Evolutionary conservation across 441 rosid species (phyloP).

Genomic region (Populus hybrid): DNA sequence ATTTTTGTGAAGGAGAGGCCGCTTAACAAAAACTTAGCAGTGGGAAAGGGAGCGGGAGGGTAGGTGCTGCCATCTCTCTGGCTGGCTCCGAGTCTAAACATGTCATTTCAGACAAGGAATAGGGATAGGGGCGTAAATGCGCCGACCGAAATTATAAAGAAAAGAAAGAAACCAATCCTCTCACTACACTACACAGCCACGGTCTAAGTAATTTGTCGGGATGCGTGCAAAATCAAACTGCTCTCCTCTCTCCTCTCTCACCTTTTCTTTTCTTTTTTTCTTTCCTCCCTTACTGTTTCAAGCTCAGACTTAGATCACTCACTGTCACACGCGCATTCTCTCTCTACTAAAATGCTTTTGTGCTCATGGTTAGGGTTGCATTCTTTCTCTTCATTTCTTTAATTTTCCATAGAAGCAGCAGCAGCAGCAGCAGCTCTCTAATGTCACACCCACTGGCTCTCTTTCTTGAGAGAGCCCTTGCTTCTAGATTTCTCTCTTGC

Average conservation of each 20-base stretch:
- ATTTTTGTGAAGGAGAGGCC: too few relatives aligned
- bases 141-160: slow-evolving; percentile 25
- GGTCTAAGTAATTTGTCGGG: slow-evolving; percentile 57
- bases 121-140: slow-evolving; percentile 53
- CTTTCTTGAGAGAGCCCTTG: slow-evolving; percentile 32
- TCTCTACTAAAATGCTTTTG: slow-evolving; percentile 6
- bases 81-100: slow-evolving; percentile 7
- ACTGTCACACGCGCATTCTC: slow-evolving; percentile 22
- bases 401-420: not conserved
- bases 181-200: slow-evolving; percentile 12
- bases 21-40: not conserved
- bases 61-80: not conserved
- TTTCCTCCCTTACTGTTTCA: slow-evolving; percentile 24
- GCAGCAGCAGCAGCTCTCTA: slow-evolving; percentile 13
- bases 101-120: slow-evolving; percentile 39
- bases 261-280: slow-evolving; percentile 19
- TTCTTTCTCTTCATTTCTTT: slow-evolving; percentile 15
- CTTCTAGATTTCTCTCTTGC: not conserved
- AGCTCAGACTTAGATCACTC: slow-evolving; percentile 36
- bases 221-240: slow-evolving; percentile 58
- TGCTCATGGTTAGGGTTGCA: slow-evolving; percentile 31
- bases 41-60: not conserved
- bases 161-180: slow-evolving; percentile 6
- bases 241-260: slow-evolving; percentile 26
- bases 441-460: slow-evolving; percentile 35